These are phyloP conservation scores for Raddia guianensis DNA, from an alignment of 176 grass and related monocot species.

Conservation along the genomic window DNA sequence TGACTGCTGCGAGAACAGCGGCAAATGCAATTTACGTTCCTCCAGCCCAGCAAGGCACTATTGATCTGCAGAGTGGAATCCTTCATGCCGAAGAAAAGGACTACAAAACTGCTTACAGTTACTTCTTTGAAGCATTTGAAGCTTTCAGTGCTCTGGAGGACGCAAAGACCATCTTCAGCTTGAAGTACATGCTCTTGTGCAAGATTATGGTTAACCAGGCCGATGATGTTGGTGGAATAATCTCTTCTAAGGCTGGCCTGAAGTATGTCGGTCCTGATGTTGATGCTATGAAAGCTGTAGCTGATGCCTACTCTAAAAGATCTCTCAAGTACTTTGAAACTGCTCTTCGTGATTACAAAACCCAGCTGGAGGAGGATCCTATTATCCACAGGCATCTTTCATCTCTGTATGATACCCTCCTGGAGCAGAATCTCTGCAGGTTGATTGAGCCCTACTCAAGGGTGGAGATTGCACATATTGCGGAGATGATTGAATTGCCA, in stretches of 20 bases:
- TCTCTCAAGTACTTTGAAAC: slow-evolving; percentile 79
- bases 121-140: slow-evolving; percentile 87
- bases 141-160: slow-evolving; percentile 73
- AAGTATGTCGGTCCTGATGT: slow-evolving; percentile 79
- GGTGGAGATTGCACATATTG: slow-evolving; percentile 66
- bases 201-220: slow-evolving; percentile 97
- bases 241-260: slow-evolving; percentile 73
- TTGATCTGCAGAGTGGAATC: slow-evolving; percentile 93
- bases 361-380: slow-evolving; percentile 74
- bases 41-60: slow-evolving; percentile 81
- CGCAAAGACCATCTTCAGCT: slow-evolving; percentile 63
- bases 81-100: slow-evolving; percentile 95
- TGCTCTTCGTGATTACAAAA: slow-evolving; percentile 56
- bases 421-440: slow-evolving; percentile 83
- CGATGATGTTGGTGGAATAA: slow-evolving; percentile 80
- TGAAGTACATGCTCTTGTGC: slow-evolving; percentile 96
- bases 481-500: slow-evolving; percentile 67
- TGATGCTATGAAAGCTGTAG: slow-evolving; percentile 94
- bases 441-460: slow-evolving; percentile 73
- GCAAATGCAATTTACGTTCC: slow-evolving; percentile 94
- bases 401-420: slow-evolving; percentile 71
- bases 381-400: slow-evolving; percentile 80
- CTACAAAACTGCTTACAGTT: slow-evolving; percentile 82
- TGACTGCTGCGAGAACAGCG: slow-evolving; percentile 87
- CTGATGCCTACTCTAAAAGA: slow-evolving; percentile 68